Base-by-base conservation (phyloP, 2,329 filamentous ascomycete genomes). In the Talaromyces sp. region DNA sequence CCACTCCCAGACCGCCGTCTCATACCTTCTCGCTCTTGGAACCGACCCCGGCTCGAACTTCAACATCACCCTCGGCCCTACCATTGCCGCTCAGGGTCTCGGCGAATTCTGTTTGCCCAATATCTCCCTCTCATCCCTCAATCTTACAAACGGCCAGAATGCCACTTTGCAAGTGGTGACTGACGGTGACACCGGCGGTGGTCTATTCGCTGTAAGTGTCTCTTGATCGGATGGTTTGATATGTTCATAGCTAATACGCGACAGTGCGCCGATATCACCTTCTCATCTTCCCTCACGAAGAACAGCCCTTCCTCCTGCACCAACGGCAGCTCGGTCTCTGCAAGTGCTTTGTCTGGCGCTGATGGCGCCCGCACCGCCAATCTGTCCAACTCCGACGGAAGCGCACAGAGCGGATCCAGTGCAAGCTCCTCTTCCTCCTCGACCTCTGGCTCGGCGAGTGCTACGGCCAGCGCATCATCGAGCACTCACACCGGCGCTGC, bases 191-290 rank as follows among this genome's bases (percentile, higher is more conserved):
- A 79, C 77, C 3, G 83, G 80, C 21, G 82, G 80, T 42, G 86
- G 88, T 16, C 77, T 92, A 35, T 92, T 91, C 76, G 89, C 88
- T 75, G 83, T 85, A 73, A 70, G 81, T 69, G 35, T 39, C 23
- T 11, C 18, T 14, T 60, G n/a, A 59, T 58, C 46, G 2, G 11
- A 5, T 16, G 11, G 5, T 16, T 58, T 60, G 48, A 12, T 0
- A 25, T 42, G 8, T n/a, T 42, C 56, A 58, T 62, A 18, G 16
- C 28, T 39, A 37, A 60, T 33, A 14, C 1, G 18, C 8, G 16
- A 25, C 7, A 88, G 86, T 93, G 90, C 74, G 87, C 89, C 70
- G 89, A 93, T 69, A 84, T 92, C 67, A 87, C 84, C 28, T 88
- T 93, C 77, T 83, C 81, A 35, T 77, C 78, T 58, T 77, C 78